phyloP scores from a whole-genome alignment of 345 rosid species.

The Atalantia buxifolia region DNA sequence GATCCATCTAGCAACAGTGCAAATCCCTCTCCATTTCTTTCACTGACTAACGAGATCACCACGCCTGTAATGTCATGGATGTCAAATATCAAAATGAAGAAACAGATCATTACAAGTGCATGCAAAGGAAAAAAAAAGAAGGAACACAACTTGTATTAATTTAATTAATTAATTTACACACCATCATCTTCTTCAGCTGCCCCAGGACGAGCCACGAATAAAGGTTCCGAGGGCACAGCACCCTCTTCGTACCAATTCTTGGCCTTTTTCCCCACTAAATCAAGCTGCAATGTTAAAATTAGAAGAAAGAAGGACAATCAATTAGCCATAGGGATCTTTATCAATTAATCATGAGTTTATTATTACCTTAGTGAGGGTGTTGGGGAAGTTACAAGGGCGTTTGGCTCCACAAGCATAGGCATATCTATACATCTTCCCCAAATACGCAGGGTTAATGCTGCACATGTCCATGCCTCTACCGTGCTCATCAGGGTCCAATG shows the following conservation, averaged over 20 bases:
- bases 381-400: slow-evolving; percentile 96
- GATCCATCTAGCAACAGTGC: slow-evolving; percentile 77
- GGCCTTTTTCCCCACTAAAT: slow-evolving; percentile 62
- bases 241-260: slow-evolving; percentile 84
- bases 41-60: slow-evolving; percentile 80
- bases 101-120: neutral
- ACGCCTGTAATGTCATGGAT: slow-evolving; percentile 44
- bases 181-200: slow-evolving; percentile 92
- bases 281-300: slow-evolving; percentile 43
- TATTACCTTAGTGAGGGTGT: slow-evolving; percentile 83
- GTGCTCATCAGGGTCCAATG: slow-evolving; percentile 83
- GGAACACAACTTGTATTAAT: neutral
- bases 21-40: slow-evolving; percentile 76
- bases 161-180: slow-evolving; percentile 15
- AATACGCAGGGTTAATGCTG: slow-evolving; percentile 68
- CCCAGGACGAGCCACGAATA: slow-evolving; percentile 84
- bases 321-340: neutral
- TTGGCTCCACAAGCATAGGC: slow-evolving; percentile 93
- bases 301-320: neutral
- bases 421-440: slow-evolving; percentile 75
- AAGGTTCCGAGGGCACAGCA: slow-evolving; percentile 87
- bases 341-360: too few relatives aligned
- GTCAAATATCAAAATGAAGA: neutral
- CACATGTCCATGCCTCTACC: slow-evolving; percentile 99
- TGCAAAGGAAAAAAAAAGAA: too few relatives aligned